Percentiles rank a stretch among this genome's conserved stretches.
phyloP scores from a whole-genome alignment of 495 filamentous ascomycete genomes.

The Penicillium canescens region DNA sequence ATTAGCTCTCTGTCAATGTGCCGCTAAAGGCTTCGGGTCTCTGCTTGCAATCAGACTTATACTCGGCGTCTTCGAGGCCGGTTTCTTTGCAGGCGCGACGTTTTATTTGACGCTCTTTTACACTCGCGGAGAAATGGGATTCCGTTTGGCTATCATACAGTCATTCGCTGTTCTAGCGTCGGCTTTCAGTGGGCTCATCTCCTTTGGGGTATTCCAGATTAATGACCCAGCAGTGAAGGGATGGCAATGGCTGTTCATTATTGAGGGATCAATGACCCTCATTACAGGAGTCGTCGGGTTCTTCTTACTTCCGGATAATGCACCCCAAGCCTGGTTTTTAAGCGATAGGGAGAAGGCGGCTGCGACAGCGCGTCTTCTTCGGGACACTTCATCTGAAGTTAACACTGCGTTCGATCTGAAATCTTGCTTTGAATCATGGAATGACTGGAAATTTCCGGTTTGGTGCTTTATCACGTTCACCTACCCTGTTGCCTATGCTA shows the following conservation, averaged over 20 bases:
- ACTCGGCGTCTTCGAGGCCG: conserved; percentile 59
- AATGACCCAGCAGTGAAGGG: conserved; percentile 44
- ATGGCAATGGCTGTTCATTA: conserved; percentile 76
- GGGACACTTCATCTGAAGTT: conserved; percentile 32
- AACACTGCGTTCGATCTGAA: conserved; percentile 26
- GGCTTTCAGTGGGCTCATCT: conserved; percentile 64
- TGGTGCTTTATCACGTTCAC: conserved; percentile 36
- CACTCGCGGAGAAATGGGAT: conserved; percentile 62
- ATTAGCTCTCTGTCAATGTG: conserved; percentile 37
- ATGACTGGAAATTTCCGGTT: conserved; percentile 35
- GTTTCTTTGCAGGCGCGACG: conserved; percentile 59
- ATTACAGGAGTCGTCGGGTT: conserved; percentile 59
- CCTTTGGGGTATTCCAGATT: conserved; percentile 72
- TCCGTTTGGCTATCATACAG: conserved; percentile 71
- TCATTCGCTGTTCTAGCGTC: conserved; percentile 66
- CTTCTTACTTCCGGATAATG: conserved; percentile 61
- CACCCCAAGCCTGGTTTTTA: conserved; percentile 61
- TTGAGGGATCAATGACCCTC: conserved; percentile 65
- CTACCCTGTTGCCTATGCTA: conserved; percentile 37
- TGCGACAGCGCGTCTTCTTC: conserved; percentile 23
- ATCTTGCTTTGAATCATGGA: conserved; percentile 29
- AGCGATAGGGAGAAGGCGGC: conserved; percentile 51
- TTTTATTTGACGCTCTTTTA: conserved; percentile 62
- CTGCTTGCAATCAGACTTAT: conserved; percentile 46
- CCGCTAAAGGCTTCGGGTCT: conserved; percentile 55